Evolutionary conservation across 305 asterid species (phyloP).

Genomic region (Solanum hybrid): DNA sequence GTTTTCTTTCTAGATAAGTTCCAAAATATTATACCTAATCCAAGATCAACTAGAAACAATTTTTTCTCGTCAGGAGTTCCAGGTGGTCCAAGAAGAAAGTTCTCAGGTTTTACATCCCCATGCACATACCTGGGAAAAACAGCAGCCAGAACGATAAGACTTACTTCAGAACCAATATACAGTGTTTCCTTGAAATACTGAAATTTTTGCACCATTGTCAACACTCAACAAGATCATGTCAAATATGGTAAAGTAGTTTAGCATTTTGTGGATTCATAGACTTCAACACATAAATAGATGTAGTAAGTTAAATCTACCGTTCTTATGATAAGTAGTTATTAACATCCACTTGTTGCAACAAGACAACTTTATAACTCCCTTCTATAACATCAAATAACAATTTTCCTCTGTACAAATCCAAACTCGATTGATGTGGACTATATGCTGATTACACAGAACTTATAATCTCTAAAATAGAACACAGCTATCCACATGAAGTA

Average conservation of each 20-base stretch:
- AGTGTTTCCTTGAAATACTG: neutral
- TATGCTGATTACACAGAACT: neutral
- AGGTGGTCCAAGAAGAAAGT: conserved; percentile 73
- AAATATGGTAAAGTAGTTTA: neutral
- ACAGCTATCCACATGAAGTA: neutral
- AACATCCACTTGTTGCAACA: neutral
- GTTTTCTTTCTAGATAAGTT: conserved; percentile 1
- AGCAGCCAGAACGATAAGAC: neutral
- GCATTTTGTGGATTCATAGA: neutral
- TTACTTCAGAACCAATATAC: neutral
- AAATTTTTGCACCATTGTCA: neutral
- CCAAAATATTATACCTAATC: conserved; percentile 49
- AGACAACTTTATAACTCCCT: neutral
- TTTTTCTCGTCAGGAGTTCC: conserved; percentile 75
- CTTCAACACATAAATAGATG: conserved; percentile 7
- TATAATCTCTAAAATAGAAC: neutral
- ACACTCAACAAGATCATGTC: neutral
- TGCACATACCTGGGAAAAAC: conserved; percentile 57
- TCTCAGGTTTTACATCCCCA: conserved; percentile 93
- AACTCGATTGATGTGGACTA: neutral
- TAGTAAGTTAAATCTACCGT: neutral
- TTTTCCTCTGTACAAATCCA: neutral
- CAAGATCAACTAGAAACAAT: conserved; percentile 82
- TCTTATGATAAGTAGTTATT: neutral
- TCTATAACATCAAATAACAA: neutral